Evolutionary conservation across 768 basidiomycete genomes (phyloP).

Genomic region (Hebeloma cylindrosporum): DNA sequence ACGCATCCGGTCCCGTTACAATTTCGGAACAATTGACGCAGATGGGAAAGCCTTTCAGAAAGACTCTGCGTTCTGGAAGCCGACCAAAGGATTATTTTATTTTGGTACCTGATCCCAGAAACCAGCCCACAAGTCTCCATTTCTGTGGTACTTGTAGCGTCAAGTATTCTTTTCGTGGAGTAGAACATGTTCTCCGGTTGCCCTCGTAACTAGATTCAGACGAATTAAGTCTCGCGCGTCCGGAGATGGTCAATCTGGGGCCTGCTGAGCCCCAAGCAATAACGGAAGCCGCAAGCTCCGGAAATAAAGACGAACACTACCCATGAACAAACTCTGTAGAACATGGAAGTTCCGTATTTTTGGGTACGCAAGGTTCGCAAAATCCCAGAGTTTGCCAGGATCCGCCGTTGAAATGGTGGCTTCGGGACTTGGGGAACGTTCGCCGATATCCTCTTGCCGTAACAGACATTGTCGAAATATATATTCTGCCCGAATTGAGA

Average conservation of each 20-base stretch:
- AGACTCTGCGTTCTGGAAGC: slow-evolving; percentile 6
- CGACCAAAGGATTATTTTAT: slow-evolving; percentile 4
- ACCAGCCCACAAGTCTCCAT: slow-evolving; percentile 2
- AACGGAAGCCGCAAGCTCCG: slow-evolving; percentile 17
- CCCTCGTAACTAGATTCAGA: slow-evolving; percentile 6
- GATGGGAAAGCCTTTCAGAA: slow-evolving; percentile 17
- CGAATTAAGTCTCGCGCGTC: slow-evolving; percentile 10
- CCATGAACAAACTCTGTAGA: slow-evolving; percentile 16
- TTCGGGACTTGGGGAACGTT: slow-evolving; percentile 7
- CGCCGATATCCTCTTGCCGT: slow-evolving; percentile 10
- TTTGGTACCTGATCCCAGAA: slow-evolving; percentile 12
- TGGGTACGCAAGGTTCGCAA: neutral
- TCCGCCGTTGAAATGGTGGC: neutral
- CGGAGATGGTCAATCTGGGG: neutral
- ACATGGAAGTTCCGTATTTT: too few relatives aligned
- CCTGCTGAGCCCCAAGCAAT: neutral
- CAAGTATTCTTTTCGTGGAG: slow-evolving; percentile 8
- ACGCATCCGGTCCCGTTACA: slow-evolving; percentile 17
- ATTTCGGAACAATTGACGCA: slow-evolving; percentile 23
- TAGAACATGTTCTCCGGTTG: slow-evolving; percentile 11
- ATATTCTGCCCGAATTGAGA: slow-evolving; percentile 1
- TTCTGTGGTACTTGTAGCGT: slow-evolving; percentile 3
- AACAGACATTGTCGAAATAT: slow-evolving; percentile 2
- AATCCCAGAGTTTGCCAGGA: neutral
- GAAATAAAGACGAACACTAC: slow-evolving; percentile 22